Percentiles rank a stretch among this genome's conserved stretches.
Conservation (phyloP, 2,329 filamentous ascomycete species). For the Neocatenulostroma microsporum region DNA sequence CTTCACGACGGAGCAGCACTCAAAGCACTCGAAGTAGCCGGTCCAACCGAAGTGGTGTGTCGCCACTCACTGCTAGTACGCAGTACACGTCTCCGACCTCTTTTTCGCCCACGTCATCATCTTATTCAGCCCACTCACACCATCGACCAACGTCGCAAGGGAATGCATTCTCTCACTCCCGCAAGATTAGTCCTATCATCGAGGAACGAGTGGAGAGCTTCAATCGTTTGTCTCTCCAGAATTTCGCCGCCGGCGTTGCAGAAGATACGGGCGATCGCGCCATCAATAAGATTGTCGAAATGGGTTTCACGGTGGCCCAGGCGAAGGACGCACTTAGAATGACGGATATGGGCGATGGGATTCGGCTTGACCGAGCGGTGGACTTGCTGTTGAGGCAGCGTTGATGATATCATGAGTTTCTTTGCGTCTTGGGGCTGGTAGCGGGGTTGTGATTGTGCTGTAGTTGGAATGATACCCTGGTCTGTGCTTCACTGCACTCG, state of each 20-base stretch:
- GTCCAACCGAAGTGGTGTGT: too few species aligned
- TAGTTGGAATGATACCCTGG: too few species aligned
- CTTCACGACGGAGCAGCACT: constrained; percentile 17
- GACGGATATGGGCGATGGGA: constrained; percentile 53
- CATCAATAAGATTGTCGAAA: constrained; percentile 50
- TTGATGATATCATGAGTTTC: not conserved
- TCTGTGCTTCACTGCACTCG: too few species aligned
- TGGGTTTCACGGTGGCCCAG: constrained; percentile 51
- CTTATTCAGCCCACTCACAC: not conserved
- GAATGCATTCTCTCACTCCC: constrained; percentile 1
- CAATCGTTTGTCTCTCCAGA: constrained; percentile 15
- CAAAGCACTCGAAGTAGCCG: too few species aligned
- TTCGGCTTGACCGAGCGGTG: constrained; percentile 51
- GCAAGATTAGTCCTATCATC: constrained; percentile 23
- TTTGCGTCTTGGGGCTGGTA: too few species aligned
- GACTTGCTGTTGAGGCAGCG: constrained; percentile 43
- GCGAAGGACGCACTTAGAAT: constrained; percentile 51
- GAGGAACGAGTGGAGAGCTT: constrained; percentile 20
- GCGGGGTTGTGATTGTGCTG: not conserved
- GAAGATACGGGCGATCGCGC: constrained; percentile 51
- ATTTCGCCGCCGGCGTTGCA: constrained; percentile 26
- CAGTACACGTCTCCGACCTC: too few species aligned
- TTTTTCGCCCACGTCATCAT: too few species aligned
- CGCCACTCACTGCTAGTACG: too few species aligned
- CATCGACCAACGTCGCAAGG: not conserved